A percentile compares a stretch with the other conserved stretches of the same genome.
Evolutionary conservation across 306 rosid genomes (phyloP).

Genomic region (Carpinus viminea): DNA sequence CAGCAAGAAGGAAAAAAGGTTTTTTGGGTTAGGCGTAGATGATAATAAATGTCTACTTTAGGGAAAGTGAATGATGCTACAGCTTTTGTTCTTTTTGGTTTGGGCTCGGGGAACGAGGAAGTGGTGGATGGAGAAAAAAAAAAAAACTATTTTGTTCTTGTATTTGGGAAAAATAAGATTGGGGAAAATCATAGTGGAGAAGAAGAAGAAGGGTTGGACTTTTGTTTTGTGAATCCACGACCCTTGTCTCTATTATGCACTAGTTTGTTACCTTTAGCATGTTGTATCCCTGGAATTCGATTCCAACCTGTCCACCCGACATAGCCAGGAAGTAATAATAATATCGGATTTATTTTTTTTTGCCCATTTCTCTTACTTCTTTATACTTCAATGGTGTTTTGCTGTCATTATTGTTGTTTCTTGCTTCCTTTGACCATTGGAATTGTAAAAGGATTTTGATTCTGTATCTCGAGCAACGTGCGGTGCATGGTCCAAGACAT

Average conservation of each 20-base stretch:
- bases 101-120: slow-evolving; percentile 5
- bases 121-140: slow-evolving; percentile 3
- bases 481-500: neutral
- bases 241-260: too few relatives aligned
- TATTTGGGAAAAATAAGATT: slow-evolving; percentile 4
- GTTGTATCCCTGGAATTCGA: slow-evolving; percentile 1
- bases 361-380: neutral
- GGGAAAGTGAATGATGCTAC: neutral
- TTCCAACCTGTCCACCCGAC: slow-evolving; percentile 21
- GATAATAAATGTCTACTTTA: slow-evolving; percentile 13
- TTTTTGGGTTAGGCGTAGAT: slow-evolving; percentile 20
- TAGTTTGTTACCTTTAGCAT: too few relatives aligned
- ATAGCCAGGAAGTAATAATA: slow-evolving; percentile 15
- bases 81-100: slow-evolving; percentile 12
- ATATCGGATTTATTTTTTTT: neutral
- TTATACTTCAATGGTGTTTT: too few relatives aligned
- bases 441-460: neutral
- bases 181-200: neutral
- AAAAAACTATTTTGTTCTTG: neutral
- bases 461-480: neutral
- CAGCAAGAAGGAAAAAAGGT: neutral
- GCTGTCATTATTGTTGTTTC: neutral
- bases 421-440: neutral
- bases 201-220: neutral
- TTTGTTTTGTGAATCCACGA: slow-evolving; percentile 1